Evolutionary conservation across 2,329 filamentous ascomycete genomes (phyloP).

Genomic region (Cryphonectria parasitica): DNA sequence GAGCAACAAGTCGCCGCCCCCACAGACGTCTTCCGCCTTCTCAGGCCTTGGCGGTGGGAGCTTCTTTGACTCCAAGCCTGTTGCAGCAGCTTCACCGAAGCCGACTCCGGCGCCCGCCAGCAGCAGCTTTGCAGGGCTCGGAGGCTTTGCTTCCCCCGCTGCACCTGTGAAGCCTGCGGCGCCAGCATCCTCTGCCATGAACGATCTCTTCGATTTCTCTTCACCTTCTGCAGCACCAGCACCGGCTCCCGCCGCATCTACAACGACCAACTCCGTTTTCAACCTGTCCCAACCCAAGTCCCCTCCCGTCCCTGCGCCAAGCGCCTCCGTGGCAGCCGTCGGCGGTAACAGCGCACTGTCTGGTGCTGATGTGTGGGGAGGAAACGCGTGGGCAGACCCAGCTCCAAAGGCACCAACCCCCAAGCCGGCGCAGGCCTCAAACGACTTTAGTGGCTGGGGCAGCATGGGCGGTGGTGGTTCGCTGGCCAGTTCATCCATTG

Average conservation of each 20-base stretch:
- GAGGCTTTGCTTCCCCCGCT: constrained; percentile 58
- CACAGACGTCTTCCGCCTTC: constrained; percentile 49
- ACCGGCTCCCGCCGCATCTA: constrained; percentile 44
- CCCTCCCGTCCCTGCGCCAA: constrained; percentile 45
- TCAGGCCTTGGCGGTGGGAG: constrained; percentile 69
- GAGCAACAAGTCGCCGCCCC: constrained; percentile 40
- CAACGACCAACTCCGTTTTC: constrained; percentile 70
- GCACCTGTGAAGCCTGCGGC: constrained; percentile 42
- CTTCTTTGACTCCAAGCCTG: constrained; percentile 80
- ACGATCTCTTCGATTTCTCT: constrained; percentile 81
- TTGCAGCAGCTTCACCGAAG: constrained; percentile 44
- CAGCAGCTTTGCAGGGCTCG: constrained; percentile 69
- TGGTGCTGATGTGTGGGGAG: constrained; percentile 79
- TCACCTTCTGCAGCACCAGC: constrained; percentile 50
- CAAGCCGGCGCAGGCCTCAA: constrained; percentile 47
- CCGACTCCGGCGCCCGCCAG: constrained; percentile 43
- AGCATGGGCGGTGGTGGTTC: constrained; percentile 35
- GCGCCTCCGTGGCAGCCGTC: constrained; percentile 41
- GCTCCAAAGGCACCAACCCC: constrained; percentile 53
- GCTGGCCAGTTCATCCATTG: constrained; percentile 63
- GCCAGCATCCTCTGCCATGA: constrained; percentile 63
- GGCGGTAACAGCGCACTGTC: constrained; percentile 38
- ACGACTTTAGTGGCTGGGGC: constrained; percentile 65
- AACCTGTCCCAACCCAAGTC: constrained; percentile 70
- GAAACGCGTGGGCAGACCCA: constrained; percentile 78